Evolutionary conservation across 306 rosid genomes (phyloP), one percentile per base, ranked within the genome.

Genomic region (Fagus crenata): DNA sequence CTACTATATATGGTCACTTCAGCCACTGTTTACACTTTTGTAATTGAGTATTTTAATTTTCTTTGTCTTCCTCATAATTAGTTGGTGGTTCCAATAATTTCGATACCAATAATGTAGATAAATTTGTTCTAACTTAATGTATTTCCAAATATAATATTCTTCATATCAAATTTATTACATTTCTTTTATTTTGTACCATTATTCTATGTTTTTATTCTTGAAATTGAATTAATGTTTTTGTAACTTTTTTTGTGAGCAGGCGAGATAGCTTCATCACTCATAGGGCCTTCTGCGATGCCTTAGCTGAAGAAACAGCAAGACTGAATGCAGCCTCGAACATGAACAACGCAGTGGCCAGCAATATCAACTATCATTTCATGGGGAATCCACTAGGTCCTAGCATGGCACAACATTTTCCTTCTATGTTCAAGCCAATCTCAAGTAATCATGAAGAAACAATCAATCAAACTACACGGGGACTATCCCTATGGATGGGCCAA

Each of bases 231-330:
- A 13, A 70, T 81, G 35, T 54, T 22, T 41, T 63, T 75, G 7
- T 69, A 12, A 63, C 31, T 37, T 31, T 31, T 53, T 43, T 75
- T 75, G 42, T 53, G 84, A 68, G 87, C 90, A 93, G 98, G 90
- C 84, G 97, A 80, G 98, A 93, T 41, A 93, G 96, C 86, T 93
- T 93, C 89, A 93, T 93, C 55, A 91, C 97, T 42, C 98, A 93
- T 75, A 86, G 98, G 69, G 96, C 96, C 32, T 93, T 93, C 74
- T 93, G 98, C 68, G 98, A 93, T 60, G 98, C 97, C 53, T 89
- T 93, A 40, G 98, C 98, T 15, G 98, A 93, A 89, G 98, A 93
- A 86, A 88, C 98, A 68, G 98, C 98, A 0, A 84, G 95, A 76
- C 81, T 91, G 72, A 93, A 87, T 69, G 96, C 93, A 79, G 85